Percentiles rank a stretch among this genome's conserved stretches.
These are phyloP conservation scores for Selaginella moellendorffii DNA, from an alignment of 75 land plant species.

Conservation along the genomic window DNA sequence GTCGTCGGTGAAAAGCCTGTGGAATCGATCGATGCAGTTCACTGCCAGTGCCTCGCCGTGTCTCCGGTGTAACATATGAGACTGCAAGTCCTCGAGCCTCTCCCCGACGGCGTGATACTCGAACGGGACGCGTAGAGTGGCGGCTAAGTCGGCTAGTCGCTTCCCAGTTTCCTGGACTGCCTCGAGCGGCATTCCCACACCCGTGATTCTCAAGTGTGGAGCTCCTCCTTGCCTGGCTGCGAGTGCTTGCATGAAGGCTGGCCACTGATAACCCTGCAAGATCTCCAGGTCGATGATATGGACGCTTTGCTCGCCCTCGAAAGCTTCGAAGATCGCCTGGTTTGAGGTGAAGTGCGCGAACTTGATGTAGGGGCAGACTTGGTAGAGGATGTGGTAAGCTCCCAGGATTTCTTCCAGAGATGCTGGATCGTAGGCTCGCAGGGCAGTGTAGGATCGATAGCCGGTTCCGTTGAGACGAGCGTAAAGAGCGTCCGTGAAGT, in stretches of 20 bases:
- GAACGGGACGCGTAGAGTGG: conserved; percentile 33
- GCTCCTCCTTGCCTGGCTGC: conserved; percentile 49
- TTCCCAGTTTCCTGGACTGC: conserved; percentile 31
- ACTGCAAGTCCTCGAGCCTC: conserved; percentile 27
- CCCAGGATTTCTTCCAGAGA: conserved; percentile 29
- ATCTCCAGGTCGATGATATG: conserved; percentile 46
- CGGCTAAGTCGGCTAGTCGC: conserved; percentile 31
- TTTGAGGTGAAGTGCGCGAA: conserved; percentile 52
- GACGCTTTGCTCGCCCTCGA: conserved; percentile 34
- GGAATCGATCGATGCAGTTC: conserved; percentile 32
- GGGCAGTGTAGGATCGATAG: conserved; percentile 7
- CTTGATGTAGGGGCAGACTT: conserved; percentile 43
- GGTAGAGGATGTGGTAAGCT: conserved; percentile 40
- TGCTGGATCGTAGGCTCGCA: conserved; percentile 19
- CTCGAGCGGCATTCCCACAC: conserved; percentile 31
- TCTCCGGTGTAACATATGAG: conserved; percentile 35
- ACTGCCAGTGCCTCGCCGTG: conserved; percentile 45
- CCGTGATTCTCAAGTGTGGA: conserved; percentile 38
- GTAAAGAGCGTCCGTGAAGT: conserved; percentile 40
- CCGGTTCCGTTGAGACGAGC: conserved; percentile 26
- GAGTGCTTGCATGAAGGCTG: conserved; percentile 45
- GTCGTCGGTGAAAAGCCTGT: conserved; percentile 18
- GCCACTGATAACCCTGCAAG: conserved; percentile 48
- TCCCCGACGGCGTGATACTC: conserved; percentile 38
- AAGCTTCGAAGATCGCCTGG: conserved; percentile 50